Base-by-base conservation (phyloP, 768 basidiomycete species). In the Rhodotorula sphaerocarpa region DNA sequence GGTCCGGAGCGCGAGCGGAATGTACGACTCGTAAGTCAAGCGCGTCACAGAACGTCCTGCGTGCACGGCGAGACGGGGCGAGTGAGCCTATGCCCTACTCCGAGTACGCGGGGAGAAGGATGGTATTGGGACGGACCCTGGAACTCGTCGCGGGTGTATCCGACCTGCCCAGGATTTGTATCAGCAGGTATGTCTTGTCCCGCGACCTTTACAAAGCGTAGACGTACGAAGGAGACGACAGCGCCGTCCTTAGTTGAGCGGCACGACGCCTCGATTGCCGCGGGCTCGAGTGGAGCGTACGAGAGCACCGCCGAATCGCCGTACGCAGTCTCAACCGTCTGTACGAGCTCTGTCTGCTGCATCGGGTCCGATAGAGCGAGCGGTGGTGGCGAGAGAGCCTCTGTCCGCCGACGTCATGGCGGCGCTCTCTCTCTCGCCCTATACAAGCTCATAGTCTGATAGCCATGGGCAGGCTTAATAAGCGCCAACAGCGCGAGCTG, bases 141-240 rank as follows among this genome's bases (percentile, higher is more conserved):
- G 77, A 90, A 90, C 0, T 84, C 84, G 74, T 90, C 85, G 59
- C 89, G 82, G 10, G 89, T 92, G 20, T 88, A 88, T 12, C 89
- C 89, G 56, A 90, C 67, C 67, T 68, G 41, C 3, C 0, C 4
- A n/a, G n/a, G 20, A 7, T 15, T 14, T 6, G 16, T n/a, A n/a
- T n/a, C n/a, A n/a, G n/a, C n/a, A n/a, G n/a, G n/a, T n/a, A n/a
- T n/a, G n/a, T n/a, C n/a, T n/a, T n/a, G n/a, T n/a, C n/a, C n/a
- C n/a, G n/a, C n/a, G n/a, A n/a, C n/a, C n/a, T n/a, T n/a, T n/a
- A n/a, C n/a, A n/a, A 20, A 15, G 41, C 20, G 9, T 1, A 10
- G 41, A 55, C 67, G 25, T 25, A 64, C 82, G 76, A 92, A 90
- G 5, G 84, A 77, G 15, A 83, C 83, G 16, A 80, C 83, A 39